Conservation (phyloP, 306 rosid genomes). For the Trifolium dubium region DNA sequence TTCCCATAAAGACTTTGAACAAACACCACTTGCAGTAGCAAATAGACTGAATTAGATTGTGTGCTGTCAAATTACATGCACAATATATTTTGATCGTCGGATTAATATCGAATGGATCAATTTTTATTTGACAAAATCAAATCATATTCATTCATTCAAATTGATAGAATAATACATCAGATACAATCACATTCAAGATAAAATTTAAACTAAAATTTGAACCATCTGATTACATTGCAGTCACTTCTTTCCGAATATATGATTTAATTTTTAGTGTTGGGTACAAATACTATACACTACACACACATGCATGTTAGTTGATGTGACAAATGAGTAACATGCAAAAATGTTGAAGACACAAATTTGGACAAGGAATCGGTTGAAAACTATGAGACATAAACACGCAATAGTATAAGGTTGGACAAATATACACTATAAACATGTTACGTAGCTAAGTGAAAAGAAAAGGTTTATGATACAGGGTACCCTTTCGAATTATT, state of each 20-base stretch:
- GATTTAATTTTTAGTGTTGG: background rate
- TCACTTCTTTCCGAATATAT: background rate
- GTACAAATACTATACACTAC: background rate
- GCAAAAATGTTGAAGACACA: constrained; percentile 33
- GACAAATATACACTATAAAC: constrained; percentile 45
- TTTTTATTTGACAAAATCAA: too few species aligned
- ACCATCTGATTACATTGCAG: too few species aligned
- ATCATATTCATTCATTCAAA: too few species aligned
- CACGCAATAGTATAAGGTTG: constrained; percentile 43
- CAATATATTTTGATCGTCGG: too few species aligned
- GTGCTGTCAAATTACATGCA: too few species aligned
- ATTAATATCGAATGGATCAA: too few species aligned
- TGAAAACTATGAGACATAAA: constrained; percentile 52
- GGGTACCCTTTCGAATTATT: constrained; percentile 44
- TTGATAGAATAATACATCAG: too few species aligned
- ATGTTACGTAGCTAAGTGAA: constrained; percentile 42
- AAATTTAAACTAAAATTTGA: too few species aligned
- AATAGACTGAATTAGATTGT: background rate
- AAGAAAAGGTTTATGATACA: constrained; percentile 28
- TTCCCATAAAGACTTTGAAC: constrained; percentile 36
- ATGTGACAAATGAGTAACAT: constrained; percentile 55
- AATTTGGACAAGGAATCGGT: constrained; percentile 51
- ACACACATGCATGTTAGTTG: constrained; percentile 19
- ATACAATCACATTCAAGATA: too few species aligned
- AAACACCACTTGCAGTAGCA: constrained; percentile 30